phyloP scores from a whole-genome alignment of 176 grass and related monocot species.

The Ensete ventricosum region DNA sequence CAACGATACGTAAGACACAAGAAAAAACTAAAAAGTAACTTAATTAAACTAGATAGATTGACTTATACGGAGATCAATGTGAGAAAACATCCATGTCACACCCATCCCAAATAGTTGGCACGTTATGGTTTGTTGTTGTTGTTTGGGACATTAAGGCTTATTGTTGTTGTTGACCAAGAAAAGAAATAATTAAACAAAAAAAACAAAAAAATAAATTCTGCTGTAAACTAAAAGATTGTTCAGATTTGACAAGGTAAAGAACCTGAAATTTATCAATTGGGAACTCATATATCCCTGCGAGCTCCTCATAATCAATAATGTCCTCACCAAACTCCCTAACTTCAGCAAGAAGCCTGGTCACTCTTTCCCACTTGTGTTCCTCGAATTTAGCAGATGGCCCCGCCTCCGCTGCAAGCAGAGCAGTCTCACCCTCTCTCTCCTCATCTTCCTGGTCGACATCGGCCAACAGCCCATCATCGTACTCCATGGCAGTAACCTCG shows the following conservation, averaged over 20 bases:
- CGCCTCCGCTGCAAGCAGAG: background rate
- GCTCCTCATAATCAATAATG: conserved; percentile 76
- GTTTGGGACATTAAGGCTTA: too few relatives aligned
- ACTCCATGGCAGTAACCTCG: conserved; percentile 28
- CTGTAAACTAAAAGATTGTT: background rate
- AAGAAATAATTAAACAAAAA: background rate
- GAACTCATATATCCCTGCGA: conserved; percentile 79
- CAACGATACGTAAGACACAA: background rate
- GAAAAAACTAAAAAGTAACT: background rate
- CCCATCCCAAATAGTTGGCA: too few relatives aligned
- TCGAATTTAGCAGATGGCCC: conserved; percentile 28
- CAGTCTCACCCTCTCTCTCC: conserved; percentile 16
- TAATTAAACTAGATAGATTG: too few relatives aligned
- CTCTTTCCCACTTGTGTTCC: conserved; percentile 52
- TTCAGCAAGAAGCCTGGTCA: conserved; percentile 55
- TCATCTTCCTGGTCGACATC: conserved; percentile 12
- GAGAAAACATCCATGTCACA: background rate
- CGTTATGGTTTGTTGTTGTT: too few relatives aligned
- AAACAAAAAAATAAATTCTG: background rate
- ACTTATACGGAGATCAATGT: background rate
- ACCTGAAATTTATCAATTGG: conserved; percentile 95
- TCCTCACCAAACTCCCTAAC: conserved; percentile 67
- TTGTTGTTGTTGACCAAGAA: too few relatives aligned
- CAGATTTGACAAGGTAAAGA: background rate
- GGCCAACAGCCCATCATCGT: conserved; percentile 25